Base-by-base conservation (phyloP, 2,329 filamentous ascomycete genomes). In the Paecilomyces variotii region DNA sequence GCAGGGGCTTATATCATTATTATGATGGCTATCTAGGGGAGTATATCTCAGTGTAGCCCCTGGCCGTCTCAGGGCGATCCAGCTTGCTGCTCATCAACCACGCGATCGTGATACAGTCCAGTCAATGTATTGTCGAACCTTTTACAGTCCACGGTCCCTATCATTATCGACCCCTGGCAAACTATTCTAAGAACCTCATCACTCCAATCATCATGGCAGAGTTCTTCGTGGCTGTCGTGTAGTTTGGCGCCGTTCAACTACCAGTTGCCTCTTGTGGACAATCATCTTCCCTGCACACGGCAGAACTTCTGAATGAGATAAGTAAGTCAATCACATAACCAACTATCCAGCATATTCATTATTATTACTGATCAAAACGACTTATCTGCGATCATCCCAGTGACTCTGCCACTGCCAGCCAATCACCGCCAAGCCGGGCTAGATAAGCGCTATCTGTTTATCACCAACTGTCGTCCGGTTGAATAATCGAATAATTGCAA, bases 401-500 rank as follows among this genome's bases (percentile, higher is more conserved):
- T 10, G 7, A 30, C 30, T 32, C 28, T 32, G 6, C 1, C 7
- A 10, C 30, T 32, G 30, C 35, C 35, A 2, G 7, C 35, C 39
- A 45, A 45, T 45, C 39, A 45, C 7, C 14, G 39, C 19, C 12
- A 6, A 0, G n/a, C 6, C 6, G 19, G n/a, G n/a, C 14, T 45
- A 19, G 39, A 45, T 45, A 45, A 45, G 39, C 39, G n/a, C 39
- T 45, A 45, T 45, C 39, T 45, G 39, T 12, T 57, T 61, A 34
- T 63, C 57, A 50, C 61, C 19, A 5, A 45, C 52, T 39, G 45
- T 55, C 49, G 39, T 19, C 19, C 19, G 1, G 19, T 19, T 19
- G 19, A 57, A 25, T n/a, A 53, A 28, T 52, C 52, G 32, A 35
- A 55, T 24, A 39, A 45, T 52, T 34, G 39, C 32, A 49, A 53